Percentiles rank a stretch among this genome's conserved stretches.
These are phyloP conservation scores for Cercospora nicotianae DNA, from an alignment of 2,329 filamentous ascomycete genomes.

Conservation along the genomic window DNA sequence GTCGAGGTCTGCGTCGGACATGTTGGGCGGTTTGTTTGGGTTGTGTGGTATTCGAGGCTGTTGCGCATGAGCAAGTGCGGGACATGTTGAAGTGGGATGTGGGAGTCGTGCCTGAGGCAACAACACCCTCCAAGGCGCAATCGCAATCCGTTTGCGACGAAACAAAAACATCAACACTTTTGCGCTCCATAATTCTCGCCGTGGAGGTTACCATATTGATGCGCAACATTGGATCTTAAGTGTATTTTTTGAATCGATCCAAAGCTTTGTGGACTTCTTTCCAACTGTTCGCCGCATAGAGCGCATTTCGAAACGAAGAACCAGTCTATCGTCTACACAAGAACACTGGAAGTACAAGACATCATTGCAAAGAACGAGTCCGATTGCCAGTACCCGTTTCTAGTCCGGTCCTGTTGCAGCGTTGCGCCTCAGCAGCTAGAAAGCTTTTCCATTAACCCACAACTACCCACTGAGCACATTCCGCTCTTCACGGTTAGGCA, in stretches of 20 bases:
- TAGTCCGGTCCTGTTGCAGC: not conserved
- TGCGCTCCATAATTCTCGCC: no score
- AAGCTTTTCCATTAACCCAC: not conserved
- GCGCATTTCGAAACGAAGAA: no score
- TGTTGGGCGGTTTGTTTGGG: constrained; percentile 33
- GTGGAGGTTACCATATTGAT: no score
- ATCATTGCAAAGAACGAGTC: not conserved
- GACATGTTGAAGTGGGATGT: not conserved
- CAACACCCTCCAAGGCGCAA: no score
- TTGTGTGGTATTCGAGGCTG: not conserved
- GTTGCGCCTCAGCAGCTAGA: not conserved
- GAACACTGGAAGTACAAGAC: not conserved
- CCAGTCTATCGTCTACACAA: not conserved
- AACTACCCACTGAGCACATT: not conserved
- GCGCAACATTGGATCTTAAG: no score
- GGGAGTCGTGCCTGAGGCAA: not conserved
- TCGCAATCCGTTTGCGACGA: no score
- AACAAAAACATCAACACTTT: no score
- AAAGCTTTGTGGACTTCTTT: no score
- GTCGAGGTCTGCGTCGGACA: constrained; percentile 68
- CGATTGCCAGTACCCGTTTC: not conserved
- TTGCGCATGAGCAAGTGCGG: not conserved
- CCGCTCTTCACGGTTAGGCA: not conserved
- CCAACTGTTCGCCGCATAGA: no score
- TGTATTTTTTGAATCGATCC: no score